Percentiles rank a stretch among this genome's conserved stretches.
Evolutionary conservation across 495 filamentous ascomycete genomes (phyloP).

Genomic region (Annulohypoxylon stygium): DNA sequence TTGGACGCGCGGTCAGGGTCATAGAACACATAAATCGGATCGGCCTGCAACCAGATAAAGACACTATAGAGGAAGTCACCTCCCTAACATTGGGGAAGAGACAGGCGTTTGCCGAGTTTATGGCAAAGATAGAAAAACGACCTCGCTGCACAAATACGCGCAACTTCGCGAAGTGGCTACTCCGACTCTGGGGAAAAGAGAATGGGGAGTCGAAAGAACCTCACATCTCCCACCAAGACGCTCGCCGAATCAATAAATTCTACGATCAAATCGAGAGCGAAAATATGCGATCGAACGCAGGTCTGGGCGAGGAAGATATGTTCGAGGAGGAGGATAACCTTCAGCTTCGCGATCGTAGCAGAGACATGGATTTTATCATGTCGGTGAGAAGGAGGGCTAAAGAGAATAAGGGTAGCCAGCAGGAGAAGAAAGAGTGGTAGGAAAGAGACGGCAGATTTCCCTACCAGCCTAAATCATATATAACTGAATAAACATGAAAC

Average conservation of each 20-base stretch:
- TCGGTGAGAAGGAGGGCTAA: not conserved
- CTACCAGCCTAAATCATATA: not conserved
- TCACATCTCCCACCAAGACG: not conserved
- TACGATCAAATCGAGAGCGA: not conserved
- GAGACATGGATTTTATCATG: conserved; percentile 2
- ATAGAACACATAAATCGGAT: conserved; percentile 62
- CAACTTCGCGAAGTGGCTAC: conserved; percentile 16
- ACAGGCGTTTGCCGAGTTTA: not conserved
- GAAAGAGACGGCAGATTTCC: not conserved
- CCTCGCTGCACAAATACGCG: conserved; percentile 6
- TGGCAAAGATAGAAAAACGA: not conserved
- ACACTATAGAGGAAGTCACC: conserved; percentile 54
- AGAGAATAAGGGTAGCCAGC: not conserved
- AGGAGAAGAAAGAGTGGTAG: not conserved
- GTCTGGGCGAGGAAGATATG: not conserved
- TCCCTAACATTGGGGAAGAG: not conserved
- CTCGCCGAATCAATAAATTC: not conserved
- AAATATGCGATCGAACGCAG: not conserved
- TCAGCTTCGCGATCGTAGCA: not conserved
- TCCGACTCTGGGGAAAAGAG: not conserved
- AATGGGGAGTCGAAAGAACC: not conserved
- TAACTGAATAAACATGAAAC: not conserved
- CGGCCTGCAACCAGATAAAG: conserved; percentile 53
- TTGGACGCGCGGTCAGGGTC: conserved; percentile 62
- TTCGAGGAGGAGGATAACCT: not conserved